These are phyloP conservation scores for Puccinia novopanici DNA, from an alignment of 1,284 basidiomycete genomes.

Conservation along the genomic window DNA sequence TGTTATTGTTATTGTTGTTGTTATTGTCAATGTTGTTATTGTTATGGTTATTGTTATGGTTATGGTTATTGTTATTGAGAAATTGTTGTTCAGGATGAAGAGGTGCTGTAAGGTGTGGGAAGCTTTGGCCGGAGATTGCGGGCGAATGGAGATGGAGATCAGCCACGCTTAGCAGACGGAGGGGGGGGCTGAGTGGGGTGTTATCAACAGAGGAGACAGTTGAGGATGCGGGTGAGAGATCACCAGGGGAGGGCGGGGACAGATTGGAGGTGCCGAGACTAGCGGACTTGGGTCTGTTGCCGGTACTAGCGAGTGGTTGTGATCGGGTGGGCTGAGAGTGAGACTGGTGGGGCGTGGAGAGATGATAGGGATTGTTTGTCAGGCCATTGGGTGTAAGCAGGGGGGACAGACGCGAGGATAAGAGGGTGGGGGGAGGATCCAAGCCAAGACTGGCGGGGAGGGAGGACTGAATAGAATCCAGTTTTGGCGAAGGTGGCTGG, in stretches of 20 bases:
- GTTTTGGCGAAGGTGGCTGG: conserved; percentile 33
- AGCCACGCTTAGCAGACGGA: conserved; percentile 18
- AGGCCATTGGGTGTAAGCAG: conserved; percentile 61
- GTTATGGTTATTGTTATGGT: background rate
- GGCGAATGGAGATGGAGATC: conserved; percentile 23
- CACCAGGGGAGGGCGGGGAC: conserved; percentile 38
- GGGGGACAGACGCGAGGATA: conserved; percentile 55
- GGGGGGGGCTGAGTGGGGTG: conserved; percentile 36
- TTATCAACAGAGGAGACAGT: conserved; percentile 25
- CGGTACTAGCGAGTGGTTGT: background rate
- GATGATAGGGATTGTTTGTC: conserved; percentile 38
- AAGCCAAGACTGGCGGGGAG: conserved; percentile 48
- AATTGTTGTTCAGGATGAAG: background rate
- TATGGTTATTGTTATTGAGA: background rate
- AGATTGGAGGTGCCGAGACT: conserved; percentile 26
- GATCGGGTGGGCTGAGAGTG: background rate
- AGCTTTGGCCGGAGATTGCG: conserved; percentile 14
- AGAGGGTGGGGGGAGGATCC: conserved; percentile 34
- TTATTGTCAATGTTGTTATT: background rate
- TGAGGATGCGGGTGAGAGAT: conserved; percentile 44
- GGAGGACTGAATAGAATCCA: conserved; percentile 44
- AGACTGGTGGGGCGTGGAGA: background rate
- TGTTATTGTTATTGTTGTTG: background rate
- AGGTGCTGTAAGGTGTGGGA: background rate
- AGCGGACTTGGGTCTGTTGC: conserved; percentile 1